Base-by-base conservation (phyloP, 192 early-diverging fungal genomes). In the Ambispora gerdemannii region DNA sequence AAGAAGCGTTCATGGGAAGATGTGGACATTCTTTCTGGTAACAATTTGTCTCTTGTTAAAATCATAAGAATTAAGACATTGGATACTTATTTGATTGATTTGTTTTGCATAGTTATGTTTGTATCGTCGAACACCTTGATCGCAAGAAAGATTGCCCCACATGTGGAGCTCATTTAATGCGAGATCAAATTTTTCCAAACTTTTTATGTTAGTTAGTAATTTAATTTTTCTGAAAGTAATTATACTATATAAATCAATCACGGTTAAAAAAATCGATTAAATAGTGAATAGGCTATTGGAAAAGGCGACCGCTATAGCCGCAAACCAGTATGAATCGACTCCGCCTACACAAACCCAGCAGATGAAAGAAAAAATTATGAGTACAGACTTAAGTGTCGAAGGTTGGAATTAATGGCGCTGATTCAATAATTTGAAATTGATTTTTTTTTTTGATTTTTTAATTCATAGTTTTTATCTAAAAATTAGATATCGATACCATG, bases 21-120 rank as follows among this genome's bases (percentile, higher is more conserved):
- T 95, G 93, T 76, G 92, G 93, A 0, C 93, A 95, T 76, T 91
- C 90, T 4, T 95, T 90, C 77, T 95, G 91, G 87, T 87, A 80
- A 73, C 64, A 28, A 50, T 55, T 30, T 7, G 31, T 3, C 50
- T 47, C 50, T 19, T 31, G 28, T 38, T 67, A 34, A 62, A 31
- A 20, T 25, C 17, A n/a, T n/a, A n/a, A n/a, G n/a, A n/a, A n/a
- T n/a, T n/a, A n/a, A n/a, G n/a, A n/a, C n/a, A n/a, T n/a, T n/a
- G n/a, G n/a, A n/a, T n/a, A n/a, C n/a, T n/a, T n/a, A n/a, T n/a
- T n/a, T n/a, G n/a, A n/a, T n/a, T n/a, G n/a, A n/a, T n/a, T n/a
- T n/a, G n/a, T n/a, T n/a, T n/a, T n/a, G n/a, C 53, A 20, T 76
- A 87, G 85, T 73, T 86, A 89, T 75, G 65, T 75, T 4, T 96